Evolutionary conservation across 2,329 filamentous ascomycete species (phyloP).

Genomic region (Aspergillus sp.): DNA sequence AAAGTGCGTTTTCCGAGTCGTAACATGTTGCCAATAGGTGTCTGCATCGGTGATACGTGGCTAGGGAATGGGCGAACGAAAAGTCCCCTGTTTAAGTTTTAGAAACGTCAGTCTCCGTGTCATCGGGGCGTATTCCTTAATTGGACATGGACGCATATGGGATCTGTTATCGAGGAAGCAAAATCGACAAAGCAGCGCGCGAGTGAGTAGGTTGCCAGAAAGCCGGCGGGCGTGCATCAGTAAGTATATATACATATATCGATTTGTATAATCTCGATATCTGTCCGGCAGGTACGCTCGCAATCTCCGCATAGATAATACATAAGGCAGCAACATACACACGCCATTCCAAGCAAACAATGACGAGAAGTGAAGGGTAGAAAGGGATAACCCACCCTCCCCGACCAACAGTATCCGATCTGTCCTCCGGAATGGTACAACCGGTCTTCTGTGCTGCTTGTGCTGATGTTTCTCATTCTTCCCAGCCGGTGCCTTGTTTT

Average conservation of each 20-base stretch:
- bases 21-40: conserved; percentile 47
- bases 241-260: background rate
- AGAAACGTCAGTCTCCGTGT: background rate
- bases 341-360: background rate
- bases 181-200: background rate
- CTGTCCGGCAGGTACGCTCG: background rate
- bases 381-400: conserved; percentile 38
- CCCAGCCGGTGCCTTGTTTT: background rate
- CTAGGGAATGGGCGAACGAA: conserved; percentile 48
- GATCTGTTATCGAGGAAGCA: background rate
- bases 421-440: conserved; percentile 40
- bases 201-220: background rate
- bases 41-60: conserved; percentile 41
- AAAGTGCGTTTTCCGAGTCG: conserved; percentile 51
- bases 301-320: background rate
- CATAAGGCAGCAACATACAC: background rate
- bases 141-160: background rate
- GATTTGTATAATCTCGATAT: background rate
- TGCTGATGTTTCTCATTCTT: conserved; percentile 20
- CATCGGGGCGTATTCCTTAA: background rate
- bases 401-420: conserved; percentile 47
- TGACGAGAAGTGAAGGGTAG: conserved; percentile 10
- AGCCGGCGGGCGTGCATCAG: background rate
- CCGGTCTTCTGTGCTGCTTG: conserved; percentile 29
- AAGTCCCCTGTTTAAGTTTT: conserved; percentile 42